Base-by-base conservation (phyloP, 1,284 basidiomycete species). In the Cutaneotrichosporon cutaneum region DNA sequence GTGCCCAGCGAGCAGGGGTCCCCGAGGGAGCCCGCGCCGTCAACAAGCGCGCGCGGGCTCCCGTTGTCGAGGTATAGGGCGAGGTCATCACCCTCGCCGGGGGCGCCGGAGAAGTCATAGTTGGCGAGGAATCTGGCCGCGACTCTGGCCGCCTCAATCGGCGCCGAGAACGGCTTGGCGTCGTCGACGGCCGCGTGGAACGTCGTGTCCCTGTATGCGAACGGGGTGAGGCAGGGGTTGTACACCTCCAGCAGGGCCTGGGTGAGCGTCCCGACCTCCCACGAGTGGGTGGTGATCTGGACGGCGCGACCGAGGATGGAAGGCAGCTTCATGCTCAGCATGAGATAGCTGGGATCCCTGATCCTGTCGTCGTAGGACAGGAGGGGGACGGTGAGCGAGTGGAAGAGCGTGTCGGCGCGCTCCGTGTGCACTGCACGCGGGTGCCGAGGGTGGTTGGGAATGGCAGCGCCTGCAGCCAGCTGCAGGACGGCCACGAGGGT, bases 251-350 rank as follows among this genome's bases (percentile, higher is more conserved):
- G 56, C 1, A 72, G 58, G 1, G 71, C 59, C 52, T 73, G 54
- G 16, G 66, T 65, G 21, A 71, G 52, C 1, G 68, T 58, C 27
- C 74, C 74, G 18, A 68, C 26, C 62, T 75, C 74, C 74, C 74
- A 75, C 1, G 70, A 72, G 32, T 74, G 63, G 2, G 22, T 48
- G 0, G 71, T 48, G 47, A 70, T 66, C 9, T 53, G 22, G 27
- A 68, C 63, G n/a, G 64, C 69, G 14, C 67, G 69, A 8, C 56
- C 54, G 24, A 73, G 57, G 27, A 70, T 59, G 13, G 35, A 56
- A 22, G 70, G 66, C 24, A 72, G 27, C 16, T 45, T 36, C 21
- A 36, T 14, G 16, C 67, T 67, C 27, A 70, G 61, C 10, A 24
- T 36, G 51, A 45, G 39, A 48, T 70, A 71, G 7, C 60, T 26